phyloP scores from a whole-genome alignment of 306 rosid genomes.

The Neltuma alba region DNA sequence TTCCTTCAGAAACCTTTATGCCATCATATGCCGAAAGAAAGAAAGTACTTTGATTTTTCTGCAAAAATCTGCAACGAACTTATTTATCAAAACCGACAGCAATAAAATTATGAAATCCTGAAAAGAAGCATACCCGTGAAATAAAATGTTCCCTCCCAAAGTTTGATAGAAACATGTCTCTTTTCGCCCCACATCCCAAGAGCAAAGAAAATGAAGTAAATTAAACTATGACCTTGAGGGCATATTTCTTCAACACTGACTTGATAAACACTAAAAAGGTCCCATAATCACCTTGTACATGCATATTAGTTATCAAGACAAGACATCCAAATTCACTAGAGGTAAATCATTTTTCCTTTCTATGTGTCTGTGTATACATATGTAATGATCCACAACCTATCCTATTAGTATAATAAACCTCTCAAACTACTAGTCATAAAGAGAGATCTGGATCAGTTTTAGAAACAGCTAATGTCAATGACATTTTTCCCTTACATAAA shows the following conservation, averaged over 20 bases:
- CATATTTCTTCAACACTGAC: neutral
- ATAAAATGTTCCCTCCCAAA: neutral
- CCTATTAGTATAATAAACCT: neutral
- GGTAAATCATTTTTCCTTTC: neutral
- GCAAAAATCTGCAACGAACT: conserved; percentile 72
- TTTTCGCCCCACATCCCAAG: neutral
- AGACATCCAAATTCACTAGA: neutral
- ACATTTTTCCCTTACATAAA: neutral
- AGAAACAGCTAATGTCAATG: neutral
- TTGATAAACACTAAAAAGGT: neutral
- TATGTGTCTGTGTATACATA: neutral
- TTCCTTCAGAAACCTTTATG: conserved; percentile 71
- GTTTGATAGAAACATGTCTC: neutral
- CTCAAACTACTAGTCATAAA: neutral
- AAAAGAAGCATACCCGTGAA: neutral
- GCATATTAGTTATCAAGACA: neutral
- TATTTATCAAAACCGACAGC: conserved; percentile 31
- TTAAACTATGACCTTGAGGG: neutral
- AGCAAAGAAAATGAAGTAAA: neutral
- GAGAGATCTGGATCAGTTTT: neutral
- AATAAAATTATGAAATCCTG: conserved; percentile 5
- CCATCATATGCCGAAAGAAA: conserved; percentile 83
- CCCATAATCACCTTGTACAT: neutral
- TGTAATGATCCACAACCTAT: neutral
- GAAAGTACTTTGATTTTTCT: conserved; percentile 81